Base-by-base conservation (phyloP, 441 rosid species). In the Erysimum cheiri region DNA sequence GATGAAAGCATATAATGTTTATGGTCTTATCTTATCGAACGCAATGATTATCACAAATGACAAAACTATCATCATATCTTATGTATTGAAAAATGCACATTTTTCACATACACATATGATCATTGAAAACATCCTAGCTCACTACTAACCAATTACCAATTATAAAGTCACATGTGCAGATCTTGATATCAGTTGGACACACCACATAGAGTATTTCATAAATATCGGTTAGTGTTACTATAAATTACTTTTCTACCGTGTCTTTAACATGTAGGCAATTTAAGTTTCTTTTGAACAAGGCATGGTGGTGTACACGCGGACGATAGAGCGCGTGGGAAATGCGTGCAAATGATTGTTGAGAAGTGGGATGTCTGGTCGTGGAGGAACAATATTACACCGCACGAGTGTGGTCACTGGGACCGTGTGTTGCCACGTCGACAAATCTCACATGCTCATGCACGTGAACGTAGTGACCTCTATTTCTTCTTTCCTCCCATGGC, bases 321-420 rank as follows among this genome's bases (percentile, higher is more conserved):
- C 1, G 14, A 8, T 48, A 50, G 5, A 49, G 73, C 73, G 78
- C 73, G 78, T 67, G 69, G 43, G 64, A 67, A 32, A 57, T 28
- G 24, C 10, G 56, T 67, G 12, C 72, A 67, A 73, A 66, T 73
- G 67, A 73, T 73, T 73, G 77, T 66, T 17, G 56, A 73, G 62
- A 73, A 24, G 68, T 66, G 78, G 59, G 73, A 74, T 74, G 69
- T 74, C 69, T 67, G 59, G 64, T 47, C 52, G 64, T 60, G 22
- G 58, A 67, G 73, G 69, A 68, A 74, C 78, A 67, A 67, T 33
- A 43, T 37, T 60, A 69, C 73, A 74, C 78, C 78, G 73, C 78
- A 67, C 78, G 78, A 74, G 53, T 53, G 67, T 67, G 77, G 72
- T 67, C 72, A 52, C 54, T 31, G 55, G 75, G 67, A 31, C 77